Evolutionary conservation across 805 yeast genomes (phyloP), one percentile per base, ranked within the genome.

Genomic region (Scheffersomyces ergatensis): DNA sequence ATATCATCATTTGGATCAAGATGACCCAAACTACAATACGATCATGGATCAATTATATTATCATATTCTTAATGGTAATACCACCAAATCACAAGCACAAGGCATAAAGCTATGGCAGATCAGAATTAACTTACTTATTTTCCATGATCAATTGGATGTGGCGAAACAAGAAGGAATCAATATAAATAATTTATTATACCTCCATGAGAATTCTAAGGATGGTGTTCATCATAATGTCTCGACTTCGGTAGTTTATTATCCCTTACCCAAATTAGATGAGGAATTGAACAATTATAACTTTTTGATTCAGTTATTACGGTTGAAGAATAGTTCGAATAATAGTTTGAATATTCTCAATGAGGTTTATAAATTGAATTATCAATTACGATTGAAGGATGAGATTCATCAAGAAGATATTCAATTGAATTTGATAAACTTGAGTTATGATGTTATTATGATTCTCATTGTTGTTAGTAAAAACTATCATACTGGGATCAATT

Each of bases 321-420:
- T 77, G 38, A 74, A 67, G 13, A 5, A 6, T 8, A 18, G 8
- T 8, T 5, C 11, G 15, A 15, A 15, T n/a, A 5, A 6, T 29
- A 5, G n/a, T 29, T 39, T 74, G 43, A 50, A 57, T 20, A 49
- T 74, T 17, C 60, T 76, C 17, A 74, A 72, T 41, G 76, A 69
- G 34, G 51, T 67, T 30, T 77, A 72, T 54, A 67, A 65, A 41
- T 57, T 74, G 23, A 57, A 72, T 32, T 63, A 72, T 37, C 73
- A 65, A 42, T 39, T 60, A 16, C 40, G 74, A 25, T 47, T 67
- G 31, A 55, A 53, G 34, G 43, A 51, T 13, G 9, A 34, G 5
- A 33, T 37, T 15, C 31, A n/a, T 15, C 36, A 31, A 17, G 41
- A 34, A 1, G 27, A 34, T 3, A 25, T 50, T 21, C 21, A 33